Conservation (phyloP, 345 rosid genomes). For the Linum trigynum region DNA sequence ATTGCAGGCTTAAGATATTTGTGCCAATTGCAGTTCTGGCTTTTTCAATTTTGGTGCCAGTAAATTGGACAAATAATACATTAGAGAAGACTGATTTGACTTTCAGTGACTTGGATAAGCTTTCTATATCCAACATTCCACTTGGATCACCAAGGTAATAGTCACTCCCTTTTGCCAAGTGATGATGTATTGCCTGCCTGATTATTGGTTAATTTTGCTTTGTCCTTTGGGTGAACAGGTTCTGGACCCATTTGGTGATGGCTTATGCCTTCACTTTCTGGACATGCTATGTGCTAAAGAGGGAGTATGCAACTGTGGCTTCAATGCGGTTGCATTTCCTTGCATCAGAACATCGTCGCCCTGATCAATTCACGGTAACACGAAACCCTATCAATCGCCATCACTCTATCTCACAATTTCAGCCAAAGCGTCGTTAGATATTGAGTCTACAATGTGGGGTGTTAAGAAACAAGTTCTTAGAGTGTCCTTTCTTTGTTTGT, state of each 20-base stretch:
- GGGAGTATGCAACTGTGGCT: slow-evolving; percentile 68
- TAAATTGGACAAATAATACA: slow-evolving; percentile 73
- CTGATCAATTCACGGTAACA: slow-evolving; percentile 84
- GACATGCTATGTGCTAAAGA: slow-evolving; percentile 73
- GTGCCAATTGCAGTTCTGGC: slow-evolving; percentile 67
- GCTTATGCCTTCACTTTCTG: slow-evolving; percentile 85
- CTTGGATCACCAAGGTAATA: slow-evolving; percentile 58
- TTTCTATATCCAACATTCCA: slow-evolving; percentile 86
- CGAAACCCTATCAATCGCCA: background rate
- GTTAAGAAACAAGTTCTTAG: background rate
- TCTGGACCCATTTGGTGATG: slow-evolving; percentile 87
- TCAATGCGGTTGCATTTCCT: slow-evolving; percentile 83
- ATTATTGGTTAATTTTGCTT: background rate
- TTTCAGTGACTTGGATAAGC: slow-evolving; percentile 66
- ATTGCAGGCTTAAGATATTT: slow-evolving; percentile 72
- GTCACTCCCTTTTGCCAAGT: slow-evolving; percentile 9
- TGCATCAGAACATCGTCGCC: slow-evolving; percentile 62
- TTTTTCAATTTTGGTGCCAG: slow-evolving; percentile 66
- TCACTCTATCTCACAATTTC: background rate
- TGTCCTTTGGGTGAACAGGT: slow-evolving; percentile 29
- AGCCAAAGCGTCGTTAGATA: background rate
- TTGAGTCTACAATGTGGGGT: background rate
- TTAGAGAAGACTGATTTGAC: slow-evolving; percentile 45
- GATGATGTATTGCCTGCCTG: background rate
- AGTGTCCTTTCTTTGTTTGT: slow-evolving; percentile 11